Evolutionary conservation across 2,329 filamentous ascomycete genomes (phyloP).

Genomic region (Clarireedia hainanense): DNA sequence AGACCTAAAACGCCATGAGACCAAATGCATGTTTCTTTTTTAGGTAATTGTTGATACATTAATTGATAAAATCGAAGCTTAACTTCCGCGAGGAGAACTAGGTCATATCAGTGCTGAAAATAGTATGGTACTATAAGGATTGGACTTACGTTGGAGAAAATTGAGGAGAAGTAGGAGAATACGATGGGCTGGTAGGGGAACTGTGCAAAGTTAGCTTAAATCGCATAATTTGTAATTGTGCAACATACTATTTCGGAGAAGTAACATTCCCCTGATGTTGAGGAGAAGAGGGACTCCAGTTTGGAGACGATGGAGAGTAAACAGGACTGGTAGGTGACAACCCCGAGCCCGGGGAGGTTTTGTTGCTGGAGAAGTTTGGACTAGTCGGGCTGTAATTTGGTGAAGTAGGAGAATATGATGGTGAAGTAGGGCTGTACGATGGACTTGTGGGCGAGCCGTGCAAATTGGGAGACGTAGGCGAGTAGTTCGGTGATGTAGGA

Average conservation of each 20-base stretch:
- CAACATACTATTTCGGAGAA: slow-evolving; percentile 32
- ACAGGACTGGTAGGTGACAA: slow-evolving; percentile 27
- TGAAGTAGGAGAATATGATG: slow-evolving; percentile 26
- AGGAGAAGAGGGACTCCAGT: slow-evolving; percentile 27
- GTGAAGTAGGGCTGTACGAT: slow-evolving; percentile 26
- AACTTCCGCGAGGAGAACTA: slow-evolving; percentile 22
- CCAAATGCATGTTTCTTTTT: slow-evolving; percentile 16
- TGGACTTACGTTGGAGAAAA: slow-evolving; percentile 24
- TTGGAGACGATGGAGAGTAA: slow-evolving; percentile 27
- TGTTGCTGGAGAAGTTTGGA: slow-evolving; percentile 23
- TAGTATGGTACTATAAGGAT: background rate
- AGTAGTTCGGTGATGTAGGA: slow-evolving; percentile 41
- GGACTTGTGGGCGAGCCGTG: slow-evolving; percentile 24
- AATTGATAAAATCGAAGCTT: slow-evolving; percentile 8
- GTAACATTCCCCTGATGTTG: slow-evolving; percentile 20
- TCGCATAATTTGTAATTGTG: background rate
- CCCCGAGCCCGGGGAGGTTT: slow-evolving; percentile 23
- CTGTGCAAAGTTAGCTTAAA: background rate
- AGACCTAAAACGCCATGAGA: slow-evolving; percentile 9
- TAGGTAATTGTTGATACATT: slow-evolving; percentile 24
- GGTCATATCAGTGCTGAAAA: slow-evolving; percentile 6
- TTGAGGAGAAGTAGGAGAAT: slow-evolving; percentile 25
- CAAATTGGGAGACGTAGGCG: slow-evolving; percentile 27
- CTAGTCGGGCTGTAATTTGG: slow-evolving; percentile 27
- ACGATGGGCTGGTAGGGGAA: slow-evolving; percentile 23